phyloP scores from a whole-genome alignment of 768 basidiomycete species.

The Russula griseocarnosa region DNA sequence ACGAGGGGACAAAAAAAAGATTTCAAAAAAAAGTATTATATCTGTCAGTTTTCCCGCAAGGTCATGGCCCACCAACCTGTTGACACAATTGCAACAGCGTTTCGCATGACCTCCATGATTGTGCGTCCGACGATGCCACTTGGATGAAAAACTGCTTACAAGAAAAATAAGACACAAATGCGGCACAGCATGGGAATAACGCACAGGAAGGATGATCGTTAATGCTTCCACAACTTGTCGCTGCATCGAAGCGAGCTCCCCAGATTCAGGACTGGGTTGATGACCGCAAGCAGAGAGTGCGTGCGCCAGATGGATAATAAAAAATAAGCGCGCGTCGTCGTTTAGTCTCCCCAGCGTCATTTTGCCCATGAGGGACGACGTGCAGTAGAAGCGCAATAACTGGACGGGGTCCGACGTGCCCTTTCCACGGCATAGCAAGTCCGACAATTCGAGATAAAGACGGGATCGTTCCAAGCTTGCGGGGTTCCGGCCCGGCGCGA shows the following conservation, averaged over 20 bases:
- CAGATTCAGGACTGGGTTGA: slow-evolving; percentile 31
- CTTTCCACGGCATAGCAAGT: slow-evolving; percentile 42
- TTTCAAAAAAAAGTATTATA: neutral
- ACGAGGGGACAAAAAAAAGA: neutral
- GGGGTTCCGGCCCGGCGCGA: slow-evolving; percentile 32
- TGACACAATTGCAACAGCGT: slow-evolving; percentile 45
- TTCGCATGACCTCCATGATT: slow-evolving; percentile 39
- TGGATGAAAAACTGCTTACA: slow-evolving; percentile 36
- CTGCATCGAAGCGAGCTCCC: slow-evolving; percentile 39
- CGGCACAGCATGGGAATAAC: slow-evolving; percentile 23
- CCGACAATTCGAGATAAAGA: slow-evolving; percentile 47
- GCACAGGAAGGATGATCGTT: slow-evolving; percentile 47
- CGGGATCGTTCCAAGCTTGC: slow-evolving; percentile 39
- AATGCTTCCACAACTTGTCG: slow-evolving; percentile 50
- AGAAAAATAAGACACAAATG: slow-evolving; percentile 10
- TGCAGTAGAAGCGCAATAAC: slow-evolving; percentile 53
- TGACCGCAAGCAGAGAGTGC: slow-evolving; percentile 41
- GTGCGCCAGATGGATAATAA: slow-evolving; percentile 48
- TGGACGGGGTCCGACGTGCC: slow-evolving; percentile 42
- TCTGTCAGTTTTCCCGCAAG: slow-evolving; percentile 13
- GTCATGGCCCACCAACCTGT: slow-evolving; percentile 34
- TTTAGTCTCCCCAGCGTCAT: slow-evolving; percentile 45
- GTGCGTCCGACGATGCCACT: slow-evolving; percentile 31
- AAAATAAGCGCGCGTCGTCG: slow-evolving; percentile 41
- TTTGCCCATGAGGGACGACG: slow-evolving; percentile 41